Base-by-base conservation (phyloP, 495 filamentous ascomycete species). In the Evansstolkia leycettana region DNA sequence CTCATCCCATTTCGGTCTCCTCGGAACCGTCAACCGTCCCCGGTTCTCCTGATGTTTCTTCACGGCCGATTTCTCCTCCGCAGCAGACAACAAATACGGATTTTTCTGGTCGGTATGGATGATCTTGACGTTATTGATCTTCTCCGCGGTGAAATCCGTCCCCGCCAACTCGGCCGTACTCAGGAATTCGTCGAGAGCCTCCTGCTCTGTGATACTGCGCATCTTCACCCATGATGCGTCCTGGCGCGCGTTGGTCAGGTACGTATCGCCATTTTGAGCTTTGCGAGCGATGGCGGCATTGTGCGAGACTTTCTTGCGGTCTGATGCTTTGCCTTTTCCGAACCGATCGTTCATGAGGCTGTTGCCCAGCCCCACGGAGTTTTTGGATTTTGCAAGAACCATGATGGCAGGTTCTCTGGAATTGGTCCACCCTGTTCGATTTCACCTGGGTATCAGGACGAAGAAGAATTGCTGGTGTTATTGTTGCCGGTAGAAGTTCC, bases 131-230 rank as follows among this genome's bases (percentile, higher is more conserved):
- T 89, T 94, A 58, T 85, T 94, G 73, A 92, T 82, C 68, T 95
- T 94, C 70, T 99, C 90, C 24, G 92, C 92, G 5, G 90, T 94
- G 56, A 99, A 99, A 53, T 99, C 92, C 39, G 92, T 99, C 31
- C 86, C 88, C 13, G 92, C 92, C 44, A 99, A 68, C 60, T 96
- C 87, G 43, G 89, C 89, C 17, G 89, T 95, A 34, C 64, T 76
- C 33, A 84, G 64, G 52, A 85, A 84, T 46, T 84, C 80, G 60
- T 98, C 90, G 34, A 98, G 75, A 25, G 89, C 86, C 38, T 77
- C 89, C 63, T 99, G 92, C 67, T 96, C 89, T 16, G 92, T 99
- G 45, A 96, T 82, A 62, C 82, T 89, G 59, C 88, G 84, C 89
- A 98, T 95, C 69, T 95, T 96, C 34, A 64, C 64, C 55, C 70